Conservation (phyloP, 345 rosid genomes). For the Pistacia atlantica region DNA sequence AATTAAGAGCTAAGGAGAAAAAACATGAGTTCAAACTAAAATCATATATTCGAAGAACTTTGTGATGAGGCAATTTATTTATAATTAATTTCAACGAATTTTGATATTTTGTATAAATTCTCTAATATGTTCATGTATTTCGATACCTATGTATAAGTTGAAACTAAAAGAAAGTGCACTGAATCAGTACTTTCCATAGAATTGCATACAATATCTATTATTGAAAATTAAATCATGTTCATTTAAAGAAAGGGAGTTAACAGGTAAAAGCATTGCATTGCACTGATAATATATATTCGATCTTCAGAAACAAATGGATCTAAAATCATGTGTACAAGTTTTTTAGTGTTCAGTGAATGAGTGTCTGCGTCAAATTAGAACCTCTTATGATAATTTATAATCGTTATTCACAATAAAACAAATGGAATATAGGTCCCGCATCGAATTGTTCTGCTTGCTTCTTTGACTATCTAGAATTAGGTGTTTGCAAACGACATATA, state of each 20-base stretch:
- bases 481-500: conserved; percentile 19
- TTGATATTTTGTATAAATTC: too few relatives aligned
- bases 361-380: too few relatives aligned
- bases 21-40: too few relatives aligned
- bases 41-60: too few relatives aligned
- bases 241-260: neutral
- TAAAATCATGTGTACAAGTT: neutral
- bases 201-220: neutral
- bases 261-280: neutral
- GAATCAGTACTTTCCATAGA: too few relatives aligned
- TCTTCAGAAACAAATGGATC: neutral
- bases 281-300: neutral
- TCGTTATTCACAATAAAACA: conserved; percentile 12
- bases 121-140: too few relatives aligned
- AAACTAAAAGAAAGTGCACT: too few relatives aligned
- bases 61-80: too few relatives aligned
- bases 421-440: conserved; percentile 26
- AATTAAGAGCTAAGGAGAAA: too few relatives aligned
- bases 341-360: neutral
- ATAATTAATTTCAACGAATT: too few relatives aligned
- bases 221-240: conserved; percentile 7
- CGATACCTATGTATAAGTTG: too few relatives aligned
- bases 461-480: conserved; percentile 27
- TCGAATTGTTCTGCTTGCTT: conserved; percentile 19
- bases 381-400: neutral